These are phyloP conservation scores for Nothophoma quercina DNA, from an alignment of 2,329 filamentous ascomycete species.

Conservation along the genomic window DNA sequence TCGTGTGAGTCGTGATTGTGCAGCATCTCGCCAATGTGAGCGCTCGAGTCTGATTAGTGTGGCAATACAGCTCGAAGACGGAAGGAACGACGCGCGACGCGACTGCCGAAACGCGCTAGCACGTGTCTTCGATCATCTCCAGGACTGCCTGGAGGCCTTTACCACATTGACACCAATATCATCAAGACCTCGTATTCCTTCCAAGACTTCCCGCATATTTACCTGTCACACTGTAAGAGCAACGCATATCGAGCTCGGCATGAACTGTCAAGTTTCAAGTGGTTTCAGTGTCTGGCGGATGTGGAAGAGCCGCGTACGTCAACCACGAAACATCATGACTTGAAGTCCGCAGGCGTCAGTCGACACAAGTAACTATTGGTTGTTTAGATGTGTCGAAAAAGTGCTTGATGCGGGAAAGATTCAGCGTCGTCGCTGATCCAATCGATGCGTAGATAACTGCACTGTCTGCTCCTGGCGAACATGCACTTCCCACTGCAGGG, in stretches of 20 bases:
- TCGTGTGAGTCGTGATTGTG: neutral
- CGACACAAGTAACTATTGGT: too few relatives aligned
- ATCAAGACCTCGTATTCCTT: neutral
- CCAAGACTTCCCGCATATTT: neutral
- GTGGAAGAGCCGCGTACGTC: slow-evolving; percentile 1
- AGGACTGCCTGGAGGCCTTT: neutral
- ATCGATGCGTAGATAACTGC: too few relatives aligned
- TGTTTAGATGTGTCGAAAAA: too few relatives aligned
- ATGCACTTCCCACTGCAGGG: neutral
- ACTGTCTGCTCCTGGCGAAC: too few relatives aligned
- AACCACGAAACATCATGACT: neutral
- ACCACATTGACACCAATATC: neutral
- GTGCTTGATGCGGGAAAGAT: too few relatives aligned
- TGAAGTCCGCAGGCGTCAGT: neutral
- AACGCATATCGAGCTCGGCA: neutral
- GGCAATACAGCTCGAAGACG: neutral
- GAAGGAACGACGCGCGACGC: slow-evolving; percentile 2
- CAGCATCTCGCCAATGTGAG: slow-evolving; percentile 5
- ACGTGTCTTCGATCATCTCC: neutral
- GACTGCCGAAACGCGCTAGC: neutral
- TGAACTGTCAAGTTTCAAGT: slow-evolving; percentile 12
- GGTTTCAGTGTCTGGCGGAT: slow-evolving; percentile 9
- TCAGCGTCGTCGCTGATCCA: too few relatives aligned
- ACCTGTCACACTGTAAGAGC: neutral
- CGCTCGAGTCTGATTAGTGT: neutral